Conservation (phyloP, 2,329 filamentous ascomycete genomes). For the Cryphonectria radicalis region DNA sequence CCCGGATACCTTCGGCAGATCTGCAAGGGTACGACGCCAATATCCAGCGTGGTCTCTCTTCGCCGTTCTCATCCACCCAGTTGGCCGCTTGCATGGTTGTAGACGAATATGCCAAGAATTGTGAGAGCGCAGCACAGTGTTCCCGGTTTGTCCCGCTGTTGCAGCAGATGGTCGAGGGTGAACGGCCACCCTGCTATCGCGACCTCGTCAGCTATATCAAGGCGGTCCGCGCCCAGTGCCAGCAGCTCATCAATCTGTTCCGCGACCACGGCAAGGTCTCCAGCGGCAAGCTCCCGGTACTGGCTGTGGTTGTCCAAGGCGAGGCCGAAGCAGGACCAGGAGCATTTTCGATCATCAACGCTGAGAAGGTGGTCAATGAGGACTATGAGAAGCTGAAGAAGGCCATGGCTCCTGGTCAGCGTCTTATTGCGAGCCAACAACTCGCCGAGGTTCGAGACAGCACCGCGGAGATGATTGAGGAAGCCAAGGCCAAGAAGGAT, state of each 20-base stretch:
- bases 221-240: slow-evolving; percentile 87
- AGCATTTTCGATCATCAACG: slow-evolving; percentile 86
- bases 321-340: slow-evolving; percentile 89
- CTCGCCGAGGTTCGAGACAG: slow-evolving; percentile 77
- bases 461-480: slow-evolving; percentile 73
- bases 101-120: slow-evolving; percentile 81
- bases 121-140: slow-evolving; percentile 50
- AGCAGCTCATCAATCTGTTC: slow-evolving; percentile 88
- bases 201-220: slow-evolving; percentile 91
- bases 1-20: slow-evolving; percentile 68
- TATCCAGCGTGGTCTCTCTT: slow-evolving; percentile 69
- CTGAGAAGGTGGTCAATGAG: slow-evolving; percentile 81
- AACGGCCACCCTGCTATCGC: slow-evolving; percentile 81
- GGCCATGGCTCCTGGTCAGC: slow-evolving; percentile 83
- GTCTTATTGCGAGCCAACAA: slow-evolving; percentile 79
- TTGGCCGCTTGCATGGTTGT: slow-evolving; percentile 81
- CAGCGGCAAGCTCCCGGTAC: slow-evolving; percentile 72
- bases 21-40: slow-evolving; percentile 67
- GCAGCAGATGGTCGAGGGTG: slow-evolving; percentile 76
- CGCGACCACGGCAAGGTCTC: slow-evolving; percentile 86
- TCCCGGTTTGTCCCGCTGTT: slow-evolving; percentile 68
- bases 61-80: slow-evolving; percentile 82
- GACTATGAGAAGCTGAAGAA: slow-evolving; percentile 91
- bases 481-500: slow-evolving; percentile 78
- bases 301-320: slow-evolving; percentile 92